Base-by-base conservation (phyloP, 2,329 filamentous ascomycete genomes). In the Falciphora oryzae region DNA sequence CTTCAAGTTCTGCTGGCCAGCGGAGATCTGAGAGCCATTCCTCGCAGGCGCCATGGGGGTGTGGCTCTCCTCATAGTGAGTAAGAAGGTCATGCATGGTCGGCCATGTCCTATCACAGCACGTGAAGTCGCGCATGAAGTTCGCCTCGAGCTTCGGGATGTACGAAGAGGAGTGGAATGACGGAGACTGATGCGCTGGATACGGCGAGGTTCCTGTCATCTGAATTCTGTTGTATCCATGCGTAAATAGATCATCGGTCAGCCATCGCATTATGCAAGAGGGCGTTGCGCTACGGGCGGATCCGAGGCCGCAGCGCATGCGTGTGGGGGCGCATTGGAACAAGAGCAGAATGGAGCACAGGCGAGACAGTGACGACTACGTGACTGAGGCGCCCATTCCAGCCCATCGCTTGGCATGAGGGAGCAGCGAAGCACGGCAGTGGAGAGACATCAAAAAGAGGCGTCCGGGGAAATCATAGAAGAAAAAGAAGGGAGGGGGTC, bases 101-200 rank as follows among this genome's bases (percentile, higher is more conserved):
- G 93, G 90, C 69, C 97, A 84, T 38, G 89, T 94, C 71, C 92
- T 86, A 72, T 93, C 93, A 78, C 95, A 99, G 80, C 95, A 99
- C 63, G 90, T 90, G 78, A 98, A 98, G 79, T 98, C 93, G 77
- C 90, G 90, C 92, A 98, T 96, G 76, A 97, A 99, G 73, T 94
- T 95, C 67, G 94, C 94, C 77, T 99, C 95, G 73, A 97, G 87
- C 77, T 97, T 97, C 13, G 93, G 94, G 1, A 97, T 85, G 75
- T 98, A 98, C 31, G 95, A 98, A 8, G 93, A 96, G 1, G 94
- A 98, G 77, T 98, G 94, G 72, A 92, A 96, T 1, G 94, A 97
- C 0, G 95, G 92, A n/a, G 93, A 96, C 75, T 93, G 90, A 71
- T 93, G 86, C 65, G 84, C 88, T 66, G 79, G 75, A 73, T 94